Percentiles rank a stretch among this genome's conserved stretches.
These are phyloP conservation scores for Juglanconis sp. DNA, from an alignment of 2,329 filamentous ascomycete species.

Conservation along the genomic window DNA sequence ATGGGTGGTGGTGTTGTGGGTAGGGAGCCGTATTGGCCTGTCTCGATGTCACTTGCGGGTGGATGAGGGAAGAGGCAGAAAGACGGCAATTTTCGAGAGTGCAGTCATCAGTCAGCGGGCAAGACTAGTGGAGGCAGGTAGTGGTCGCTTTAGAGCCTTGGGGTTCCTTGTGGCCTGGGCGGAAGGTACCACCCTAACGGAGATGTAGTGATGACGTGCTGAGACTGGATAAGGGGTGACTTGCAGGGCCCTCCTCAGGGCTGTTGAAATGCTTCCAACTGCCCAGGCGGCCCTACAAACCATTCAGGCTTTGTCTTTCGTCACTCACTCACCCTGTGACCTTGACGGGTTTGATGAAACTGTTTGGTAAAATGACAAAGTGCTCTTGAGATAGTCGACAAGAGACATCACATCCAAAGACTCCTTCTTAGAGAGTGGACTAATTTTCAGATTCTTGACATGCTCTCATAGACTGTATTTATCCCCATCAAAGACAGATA, in stretches of 20 bases:
- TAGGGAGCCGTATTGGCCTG: slow-evolving; percentile 21
- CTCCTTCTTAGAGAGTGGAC: neutral
- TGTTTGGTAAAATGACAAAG: neutral
- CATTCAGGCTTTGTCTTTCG: neutral
- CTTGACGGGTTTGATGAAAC: neutral
- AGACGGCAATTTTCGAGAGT: slow-evolving; percentile 16
- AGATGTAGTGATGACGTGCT: neutral
- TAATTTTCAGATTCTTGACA: no score
- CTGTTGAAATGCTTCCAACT: neutral
- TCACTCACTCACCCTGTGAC: neutral
- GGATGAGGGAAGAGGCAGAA: slow-evolving; percentile 26
- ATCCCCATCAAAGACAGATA: no score
- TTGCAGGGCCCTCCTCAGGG: neutral
- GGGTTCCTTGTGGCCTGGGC: slow-evolving; percentile 11
- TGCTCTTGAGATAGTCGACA: neutral
- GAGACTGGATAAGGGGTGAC: neutral
- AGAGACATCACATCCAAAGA: neutral
- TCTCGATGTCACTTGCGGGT: slow-evolving; percentile 27
- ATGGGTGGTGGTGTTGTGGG: slow-evolving; percentile 20
- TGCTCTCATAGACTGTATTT: no score
- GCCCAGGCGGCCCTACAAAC: neutral
- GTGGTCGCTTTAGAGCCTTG: slow-evolving; percentile 1
- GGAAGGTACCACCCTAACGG: neutral
- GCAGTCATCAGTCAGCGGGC: slow-evolving; percentile 12
- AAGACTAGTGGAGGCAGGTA: slow-evolving; percentile 5